phyloP scores from a whole-genome alignment of 2,329 filamentous ascomycete genomes.

The Scolecobasidium constrictum region DNA sequence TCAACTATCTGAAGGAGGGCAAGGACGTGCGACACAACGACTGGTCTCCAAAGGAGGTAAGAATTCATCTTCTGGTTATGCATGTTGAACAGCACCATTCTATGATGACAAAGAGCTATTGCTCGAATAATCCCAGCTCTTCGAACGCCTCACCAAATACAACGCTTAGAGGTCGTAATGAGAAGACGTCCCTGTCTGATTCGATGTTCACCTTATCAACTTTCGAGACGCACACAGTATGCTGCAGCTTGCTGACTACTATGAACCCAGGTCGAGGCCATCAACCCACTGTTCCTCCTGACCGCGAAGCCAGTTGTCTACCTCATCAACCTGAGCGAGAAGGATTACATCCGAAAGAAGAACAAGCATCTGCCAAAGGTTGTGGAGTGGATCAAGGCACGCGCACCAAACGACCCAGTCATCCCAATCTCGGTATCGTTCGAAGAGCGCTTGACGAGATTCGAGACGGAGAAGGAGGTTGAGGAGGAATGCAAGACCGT shows the following conservation, averaged over 20 bases:
- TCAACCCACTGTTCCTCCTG: constrained; percentile 91
- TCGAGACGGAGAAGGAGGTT: constrained; percentile 66
- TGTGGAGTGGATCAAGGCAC: constrained; percentile 87
- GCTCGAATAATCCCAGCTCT: constrained; percentile 99
- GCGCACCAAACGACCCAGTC: constrained; percentile 78
- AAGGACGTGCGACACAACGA: constrained; percentile 88
- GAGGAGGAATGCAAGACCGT: constrained; percentile 82
- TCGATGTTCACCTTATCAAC: constrained; percentile 6
- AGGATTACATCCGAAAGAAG: constrained; percentile 96
- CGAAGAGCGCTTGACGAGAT: constrained; percentile 79
- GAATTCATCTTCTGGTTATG: constrained; percentile 25
- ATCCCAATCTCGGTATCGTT: constrained; percentile 88
- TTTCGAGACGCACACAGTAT: constrained; percentile 8
- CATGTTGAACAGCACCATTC: no score
- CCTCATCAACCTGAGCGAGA: constrained; percentile 93
- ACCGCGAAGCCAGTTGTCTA: constrained; percentile 96
- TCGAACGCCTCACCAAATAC: constrained; percentile 73
- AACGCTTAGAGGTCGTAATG: constrained; percentile 71
- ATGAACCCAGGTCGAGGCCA: constrained; percentile 70
- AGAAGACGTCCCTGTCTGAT: constrained; percentile 76
- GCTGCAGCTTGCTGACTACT: constrained; percentile 15
- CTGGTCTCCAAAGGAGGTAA: constrained; percentile 93
- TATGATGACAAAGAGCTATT: constrained; percentile 98
- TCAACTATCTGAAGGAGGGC: constrained; percentile 71
- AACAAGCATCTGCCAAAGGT: constrained; percentile 97